Conservation (phyloP, 108 stramenopile genomes). For the Aurantiochytrium sp. region DNA sequence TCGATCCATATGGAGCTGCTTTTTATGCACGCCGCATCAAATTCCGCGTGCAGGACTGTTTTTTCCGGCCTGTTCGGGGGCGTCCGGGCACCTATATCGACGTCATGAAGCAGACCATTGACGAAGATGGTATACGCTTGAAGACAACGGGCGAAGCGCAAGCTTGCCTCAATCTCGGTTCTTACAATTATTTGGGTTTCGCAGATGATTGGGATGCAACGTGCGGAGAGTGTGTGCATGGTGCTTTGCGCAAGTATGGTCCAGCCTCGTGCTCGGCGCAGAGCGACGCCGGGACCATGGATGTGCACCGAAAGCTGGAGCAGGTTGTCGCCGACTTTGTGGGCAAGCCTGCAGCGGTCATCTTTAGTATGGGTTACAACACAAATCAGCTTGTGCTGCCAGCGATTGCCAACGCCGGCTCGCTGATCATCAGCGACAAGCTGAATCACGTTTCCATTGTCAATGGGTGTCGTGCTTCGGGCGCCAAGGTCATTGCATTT, state of each 20-base stretch:
- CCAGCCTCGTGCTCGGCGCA: conserved; percentile 20
- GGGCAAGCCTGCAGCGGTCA: conserved; percentile 86
- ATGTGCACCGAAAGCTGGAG: conserved; percentile 77
- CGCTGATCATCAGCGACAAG: conserved; percentile 82
- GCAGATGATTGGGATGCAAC: background rate
- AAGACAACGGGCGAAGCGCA: conserved; percentile 17
- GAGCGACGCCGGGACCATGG: conserved; percentile 70
- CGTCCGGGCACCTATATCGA: conserved; percentile 74
- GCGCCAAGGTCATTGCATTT: conserved; percentile 92
- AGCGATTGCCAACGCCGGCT: conserved; percentile 67
- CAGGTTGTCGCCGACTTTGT: conserved; percentile 73
- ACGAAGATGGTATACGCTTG: conserved; percentile 80
- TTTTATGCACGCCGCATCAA: conserved; percentile 90
- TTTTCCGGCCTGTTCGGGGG: conserved; percentile 87
- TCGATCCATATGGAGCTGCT: conserved; percentile 23
- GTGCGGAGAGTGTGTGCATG: background rate
- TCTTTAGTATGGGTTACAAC: conserved; percentile 95
- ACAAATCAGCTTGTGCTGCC: conserved; percentile 94
- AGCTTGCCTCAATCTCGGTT: conserved; percentile 22
- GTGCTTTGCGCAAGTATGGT: background rate
- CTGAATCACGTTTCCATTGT: conserved; percentile 98
- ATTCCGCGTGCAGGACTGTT: conserved; percentile 93
- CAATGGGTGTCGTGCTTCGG: conserved; percentile 85
- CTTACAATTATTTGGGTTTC: conserved; percentile 35
- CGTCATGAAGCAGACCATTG: conserved; percentile 75